Conservation (phyloP, 176 grass and related monocot species). For the Olyra latifolia region DNA sequence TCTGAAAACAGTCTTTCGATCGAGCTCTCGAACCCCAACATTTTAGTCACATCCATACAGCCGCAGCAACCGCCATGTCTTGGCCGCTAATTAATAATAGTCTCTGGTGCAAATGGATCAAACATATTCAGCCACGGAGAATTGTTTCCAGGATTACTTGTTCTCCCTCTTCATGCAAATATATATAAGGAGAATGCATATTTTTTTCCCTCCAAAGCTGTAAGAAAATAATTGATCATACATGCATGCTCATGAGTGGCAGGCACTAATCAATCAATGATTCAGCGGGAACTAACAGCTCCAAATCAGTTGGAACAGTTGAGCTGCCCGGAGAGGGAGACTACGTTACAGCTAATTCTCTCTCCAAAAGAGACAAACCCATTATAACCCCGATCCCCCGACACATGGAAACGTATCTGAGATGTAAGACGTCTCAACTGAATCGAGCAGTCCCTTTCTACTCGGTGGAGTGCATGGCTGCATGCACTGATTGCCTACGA, state of each 20-base stretch:
- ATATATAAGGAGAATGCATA: too few relatives aligned
- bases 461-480: constrained; percentile 15
- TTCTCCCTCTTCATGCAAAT: too few relatives aligned
- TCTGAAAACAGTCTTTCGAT: too few relatives aligned
- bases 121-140: too few relatives aligned
- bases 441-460: constrained; percentile 28
- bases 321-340: background rate
- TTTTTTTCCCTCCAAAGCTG: too few relatives aligned
- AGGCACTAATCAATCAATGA: background rate
- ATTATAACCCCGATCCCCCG: constrained; percentile 1
- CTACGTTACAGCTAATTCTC: background rate
- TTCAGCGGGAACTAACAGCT: background rate
- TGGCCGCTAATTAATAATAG: too few relatives aligned
- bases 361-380: constrained; percentile 18
- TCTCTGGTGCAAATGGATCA: too few relatives aligned
- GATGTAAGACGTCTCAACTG: constrained; percentile 46
- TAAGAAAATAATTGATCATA: background rate
- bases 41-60: too few relatives aligned
- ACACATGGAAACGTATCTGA: constrained; percentile 34
- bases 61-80: too few relatives aligned
- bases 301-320: constrained; percentile 12
- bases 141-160: too few relatives aligned
- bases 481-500: constrained; percentile 32
- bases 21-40: too few relatives aligned
- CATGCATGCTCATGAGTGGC: background rate